A percentile compares a stretch with the other conserved stretches of the same genome.
These are phyloP conservation scores for Groenewaldozyma auringiensis DNA, from an alignment of 1,139 yeast species.

Conservation along the genomic window DNA sequence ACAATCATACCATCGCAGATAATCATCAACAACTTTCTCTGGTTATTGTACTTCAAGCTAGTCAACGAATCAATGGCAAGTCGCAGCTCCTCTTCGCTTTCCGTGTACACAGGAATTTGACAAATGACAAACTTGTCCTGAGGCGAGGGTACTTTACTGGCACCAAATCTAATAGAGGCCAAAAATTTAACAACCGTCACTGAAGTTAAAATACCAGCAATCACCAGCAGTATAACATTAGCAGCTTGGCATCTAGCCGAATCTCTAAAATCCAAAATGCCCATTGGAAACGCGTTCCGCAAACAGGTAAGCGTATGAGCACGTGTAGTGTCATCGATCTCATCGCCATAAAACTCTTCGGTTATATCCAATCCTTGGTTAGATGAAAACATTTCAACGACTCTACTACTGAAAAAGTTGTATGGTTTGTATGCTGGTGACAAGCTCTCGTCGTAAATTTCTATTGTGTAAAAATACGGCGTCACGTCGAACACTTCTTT, in stretches of 20 bases:
- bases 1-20: constrained; percentile 37
- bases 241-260: constrained; percentile 35
- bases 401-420: constrained; percentile 29
- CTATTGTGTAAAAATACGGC: constrained; percentile 30
- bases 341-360: constrained; percentile 19
- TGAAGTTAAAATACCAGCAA: constrained; percentile 33
- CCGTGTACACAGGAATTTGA: constrained; percentile 38
- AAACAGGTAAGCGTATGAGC: constrained; percentile 30
- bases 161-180: constrained; percentile 34
- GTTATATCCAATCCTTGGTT: constrained; percentile 33
- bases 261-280: constrained; percentile 32
- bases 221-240: constrained; percentile 31
- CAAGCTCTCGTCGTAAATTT: constrained; percentile 10
- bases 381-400: constrained; percentile 26
- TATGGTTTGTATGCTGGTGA: constrained; percentile 11
- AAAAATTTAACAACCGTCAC: constrained; percentile 35
- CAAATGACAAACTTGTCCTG: constrained; percentile 36
- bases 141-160: constrained; percentile 30
- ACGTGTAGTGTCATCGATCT: constrained; percentile 22
- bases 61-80: constrained; percentile 37
- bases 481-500: constrained; percentile 34
- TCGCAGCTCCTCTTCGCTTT: constrained; percentile 35
- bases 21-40: constrained; percentile 33
- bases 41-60: constrained; percentile 32
- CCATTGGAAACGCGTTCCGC: constrained; percentile 31